Evolutionary conservation across 73 alveolate genomes (phyloP).

Genomic region (Strombidium stylifer): DNA sequence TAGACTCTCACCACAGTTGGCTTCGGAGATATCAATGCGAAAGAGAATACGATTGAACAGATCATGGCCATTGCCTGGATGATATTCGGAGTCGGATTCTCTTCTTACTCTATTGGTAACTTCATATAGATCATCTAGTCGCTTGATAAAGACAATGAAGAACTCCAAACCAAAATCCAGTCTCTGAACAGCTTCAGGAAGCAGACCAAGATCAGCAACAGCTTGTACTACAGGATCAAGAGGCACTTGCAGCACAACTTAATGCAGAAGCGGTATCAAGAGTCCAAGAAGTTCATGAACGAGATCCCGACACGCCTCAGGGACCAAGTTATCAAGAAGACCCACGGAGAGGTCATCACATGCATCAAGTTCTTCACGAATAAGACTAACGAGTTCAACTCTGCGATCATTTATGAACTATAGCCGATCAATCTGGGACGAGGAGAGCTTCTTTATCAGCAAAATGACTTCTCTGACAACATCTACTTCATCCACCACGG

Average conservation of each 20-base stretch:
- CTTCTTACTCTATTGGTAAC: slow-evolving; percentile 79
- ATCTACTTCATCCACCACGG: slow-evolving; percentile 70
- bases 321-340: slow-evolving; percentile 68
- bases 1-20: slow-evolving; percentile 84
- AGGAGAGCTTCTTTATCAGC: slow-evolving; percentile 59
- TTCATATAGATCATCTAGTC: slow-evolving; percentile 50
- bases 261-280: slow-evolving; percentile 6
- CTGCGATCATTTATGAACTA: slow-evolving; percentile 64
- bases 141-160: slow-evolving; percentile 38
- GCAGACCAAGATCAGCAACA: slow-evolving; percentile 63
- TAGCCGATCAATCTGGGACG: slow-evolving; percentile 63
- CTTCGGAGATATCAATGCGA: slow-evolving; percentile 79
- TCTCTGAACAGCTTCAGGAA: slow-evolving; percentile 68
- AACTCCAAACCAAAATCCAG: slow-evolving; percentile 54
- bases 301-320: slow-evolving; percentile 76
- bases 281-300: slow-evolving; percentile 45
- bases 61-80: slow-evolving; percentile 62
- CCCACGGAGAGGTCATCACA: slow-evolving; percentile 77
- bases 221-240: slow-evolving; percentile 44
- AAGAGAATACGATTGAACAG: slow-evolving; percentile 56
- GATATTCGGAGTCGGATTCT: slow-evolving; percentile 82
- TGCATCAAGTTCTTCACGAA: slow-evolving; percentile 59
- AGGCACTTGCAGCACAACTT: slow-evolving; percentile 60
- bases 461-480: slow-evolving; percentile 71
- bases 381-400: slow-evolving; percentile 65